Evolutionary conservation across 768 basidiomycete genomes (phyloP).

Genomic region (Tremella mesenterica): DNA sequence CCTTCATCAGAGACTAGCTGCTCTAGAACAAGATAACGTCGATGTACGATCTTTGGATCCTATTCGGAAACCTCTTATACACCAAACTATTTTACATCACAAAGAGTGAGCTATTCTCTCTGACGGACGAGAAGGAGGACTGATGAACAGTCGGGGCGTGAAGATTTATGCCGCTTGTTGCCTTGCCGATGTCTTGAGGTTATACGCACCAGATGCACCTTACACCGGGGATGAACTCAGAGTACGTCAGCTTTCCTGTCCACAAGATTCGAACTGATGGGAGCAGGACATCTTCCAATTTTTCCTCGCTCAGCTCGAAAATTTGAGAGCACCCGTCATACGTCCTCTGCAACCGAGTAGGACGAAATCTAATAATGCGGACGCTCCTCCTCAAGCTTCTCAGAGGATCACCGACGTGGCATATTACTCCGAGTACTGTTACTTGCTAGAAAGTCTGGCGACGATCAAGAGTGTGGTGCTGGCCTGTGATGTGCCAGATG

Average conservation of each 20-base stretch:
- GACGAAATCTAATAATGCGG: slow-evolving; percentile 22
- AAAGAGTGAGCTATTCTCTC: slow-evolving; percentile 54
- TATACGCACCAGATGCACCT: slow-evolving; percentile 95
- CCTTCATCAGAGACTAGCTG: slow-evolving; percentile 53
- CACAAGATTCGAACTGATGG: not conserved
- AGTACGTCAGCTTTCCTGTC: slow-evolving; percentile 30
- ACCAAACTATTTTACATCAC: slow-evolving; percentile 72
- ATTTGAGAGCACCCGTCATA: slow-evolving; percentile 43
- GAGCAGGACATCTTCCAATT: slow-evolving; percentile 88
- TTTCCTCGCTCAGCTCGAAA: slow-evolving; percentile 75
- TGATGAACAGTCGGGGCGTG: slow-evolving; percentile 58
- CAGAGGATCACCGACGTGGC: slow-evolving; percentile 55
- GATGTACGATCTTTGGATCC: slow-evolving; percentile 62
- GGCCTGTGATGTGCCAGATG: slow-evolving; percentile 78
- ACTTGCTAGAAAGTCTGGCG: slow-evolving; percentile 84
- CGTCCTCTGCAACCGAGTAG: slow-evolving; percentile 17
- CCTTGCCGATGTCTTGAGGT: slow-evolving; percentile 80
- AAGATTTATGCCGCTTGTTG: slow-evolving; percentile 93
- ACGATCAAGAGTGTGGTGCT: slow-evolving; percentile 91
- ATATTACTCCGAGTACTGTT: slow-evolving; percentile 87
- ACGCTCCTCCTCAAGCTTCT: slow-evolving; percentile 3
- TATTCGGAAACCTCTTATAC: slow-evolving; percentile 70
- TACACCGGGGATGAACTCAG: slow-evolving; percentile 74
- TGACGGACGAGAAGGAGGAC: not conserved
- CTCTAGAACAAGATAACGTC: slow-evolving; percentile 77